Evolutionary conservation across 78 protist genomes (phyloP), one percentile per base, ranked within the genome.

Genomic region (Dictyostelium purpureum): DNA sequence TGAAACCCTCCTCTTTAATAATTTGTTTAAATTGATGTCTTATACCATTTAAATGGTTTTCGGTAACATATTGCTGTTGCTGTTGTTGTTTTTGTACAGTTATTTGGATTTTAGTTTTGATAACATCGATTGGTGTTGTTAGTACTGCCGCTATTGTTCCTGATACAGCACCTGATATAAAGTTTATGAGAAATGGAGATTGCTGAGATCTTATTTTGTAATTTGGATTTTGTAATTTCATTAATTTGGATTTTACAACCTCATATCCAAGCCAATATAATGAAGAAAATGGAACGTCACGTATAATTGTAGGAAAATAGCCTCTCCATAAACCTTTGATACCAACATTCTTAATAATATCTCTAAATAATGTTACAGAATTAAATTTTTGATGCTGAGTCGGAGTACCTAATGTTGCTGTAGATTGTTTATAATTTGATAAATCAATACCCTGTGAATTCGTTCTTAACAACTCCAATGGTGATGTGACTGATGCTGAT

Each of bases 211-310:
- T 77, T n/a, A n/a, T n/a, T 1, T n/a, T 38, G 54, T 49, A 59
- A 26, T 31, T 35, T n/a, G 77, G 66, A 33, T 75, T 35, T 28
- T 54, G 18, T n/a, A n/a, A 33, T 45, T 38, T 66, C 78, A 26
- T 85, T n/a, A 59, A 19, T 28, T 71, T 88, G 14, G 14, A 35
- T 69, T 61, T 80, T 33, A 33, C 2, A 11, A 59, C 21, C 45
- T 96, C 97, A 18, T 76, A 95, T 21, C 76, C 54, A 26, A 87
- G 35, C 97, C 97, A 96, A 73, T 96, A 96, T n/a, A 94, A 35
- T 1, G 96, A 96, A 16, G 97, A 96, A 51, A 96, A 96, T 12
- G 97, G 97, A 11, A 85, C 95, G 51, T 96, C 97, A 1, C 97
- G 33, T 5, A 87, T 42, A 0, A 96, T 65, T 2, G 97, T 94